These are phyloP conservation scores for Ustilago sp. DNA, from an alignment of 1,284 basidiomycete genomes.

Conservation along the genomic window DNA sequence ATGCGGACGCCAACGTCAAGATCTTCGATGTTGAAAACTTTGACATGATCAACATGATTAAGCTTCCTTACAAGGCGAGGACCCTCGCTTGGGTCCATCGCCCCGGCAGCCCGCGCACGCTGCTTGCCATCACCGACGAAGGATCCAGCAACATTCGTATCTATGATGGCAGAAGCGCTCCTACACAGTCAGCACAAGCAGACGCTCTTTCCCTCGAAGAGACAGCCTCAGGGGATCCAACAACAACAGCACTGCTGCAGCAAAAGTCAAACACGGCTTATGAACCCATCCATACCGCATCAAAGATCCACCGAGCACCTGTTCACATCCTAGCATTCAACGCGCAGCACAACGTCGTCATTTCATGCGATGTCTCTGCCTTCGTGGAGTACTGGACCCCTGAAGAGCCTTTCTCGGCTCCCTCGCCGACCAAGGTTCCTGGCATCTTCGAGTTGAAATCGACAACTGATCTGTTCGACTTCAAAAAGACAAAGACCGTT, in stretches of 20 bases:
- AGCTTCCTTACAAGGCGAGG: constrained; percentile 72
- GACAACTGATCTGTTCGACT: constrained; percentile 93
- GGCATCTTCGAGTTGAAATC: constrained; percentile 92
- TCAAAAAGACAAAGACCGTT: constrained; percentile 95
- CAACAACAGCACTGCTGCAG: background rate
- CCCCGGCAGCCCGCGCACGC: constrained; percentile 84
- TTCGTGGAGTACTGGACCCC: constrained; percentile 99
- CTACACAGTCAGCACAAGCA: background rate
- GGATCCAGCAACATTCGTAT: constrained; percentile 81
- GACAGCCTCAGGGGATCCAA: background rate
- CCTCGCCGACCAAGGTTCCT: constrained; percentile 56
- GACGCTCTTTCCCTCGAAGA: background rate
- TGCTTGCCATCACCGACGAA: constrained; percentile 89
- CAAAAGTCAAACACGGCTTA: constrained; percentile 5
- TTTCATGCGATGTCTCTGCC: constrained; percentile 93
- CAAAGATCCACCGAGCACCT: constrained; percentile 37
- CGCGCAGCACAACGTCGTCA: constrained; percentile 86
- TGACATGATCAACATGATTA: constrained; percentile 99
- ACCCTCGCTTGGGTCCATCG: constrained; percentile 81
- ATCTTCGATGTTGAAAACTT: constrained; percentile 98
- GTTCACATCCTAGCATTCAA: constrained; percentile 75
- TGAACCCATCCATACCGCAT: constrained; percentile 29
- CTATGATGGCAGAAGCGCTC: constrained; percentile 81
- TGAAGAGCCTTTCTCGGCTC: constrained; percentile 80
- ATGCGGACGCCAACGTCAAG: constrained; percentile 75